A percentile compares a stretch with the other conserved stretches of the same genome.
These are phyloP conservation scores for Piromyces sp. DNA, from an alignment of 192 early-diverging fungal species.

Conservation along the genomic window DNA sequence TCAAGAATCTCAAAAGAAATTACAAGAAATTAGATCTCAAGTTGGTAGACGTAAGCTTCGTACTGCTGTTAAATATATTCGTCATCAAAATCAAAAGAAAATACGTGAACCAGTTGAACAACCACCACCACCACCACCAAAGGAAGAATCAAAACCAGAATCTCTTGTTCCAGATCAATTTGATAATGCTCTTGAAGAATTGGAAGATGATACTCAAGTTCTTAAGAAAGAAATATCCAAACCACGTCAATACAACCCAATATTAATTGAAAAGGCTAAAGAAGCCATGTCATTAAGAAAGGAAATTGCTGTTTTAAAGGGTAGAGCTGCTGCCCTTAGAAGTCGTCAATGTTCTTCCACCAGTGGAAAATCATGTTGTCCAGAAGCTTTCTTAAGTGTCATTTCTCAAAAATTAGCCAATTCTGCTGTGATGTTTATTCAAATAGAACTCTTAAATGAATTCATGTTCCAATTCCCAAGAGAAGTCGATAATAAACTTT, in stretches of 20 bases:
- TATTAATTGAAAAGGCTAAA: constrained; percentile 58
- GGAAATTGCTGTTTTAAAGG: constrained; percentile 54
- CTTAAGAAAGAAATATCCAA: constrained; percentile 12
- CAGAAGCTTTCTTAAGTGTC: constrained; percentile 80
- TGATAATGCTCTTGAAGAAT: constrained; percentile 1
- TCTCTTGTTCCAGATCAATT: neutral
- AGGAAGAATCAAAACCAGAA: neutral
- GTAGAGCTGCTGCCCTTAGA: constrained; percentile 61
- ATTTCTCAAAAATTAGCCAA: constrained; percentile 89
- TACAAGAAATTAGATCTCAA: constrained; percentile 50
- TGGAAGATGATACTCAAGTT: constrained; percentile 4
- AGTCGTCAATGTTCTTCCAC: constrained; percentile 62
- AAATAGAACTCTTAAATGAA: constrained; percentile 90
- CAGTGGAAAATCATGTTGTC: constrained; percentile 79
- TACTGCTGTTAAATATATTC: constrained; percentile 64
- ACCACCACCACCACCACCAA: neutral
- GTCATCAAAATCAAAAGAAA: constrained; percentile 13
- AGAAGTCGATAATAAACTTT: constrained; percentile 79
- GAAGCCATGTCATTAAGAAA: constrained; percentile 64
- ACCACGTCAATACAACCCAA: constrained; percentile 38
- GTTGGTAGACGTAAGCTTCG: constrained; percentile 65
- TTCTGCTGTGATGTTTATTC: constrained; percentile 94
- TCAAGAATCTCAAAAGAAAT: constrained; percentile 47
- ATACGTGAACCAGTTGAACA: constrained; percentile 1
- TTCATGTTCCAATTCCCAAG: constrained; percentile 96